These are phyloP conservation scores for Calonectria pseudoreteaudii DNA, from an alignment of 2,329 filamentous ascomycete species.

Conservation along the genomic window DNA sequence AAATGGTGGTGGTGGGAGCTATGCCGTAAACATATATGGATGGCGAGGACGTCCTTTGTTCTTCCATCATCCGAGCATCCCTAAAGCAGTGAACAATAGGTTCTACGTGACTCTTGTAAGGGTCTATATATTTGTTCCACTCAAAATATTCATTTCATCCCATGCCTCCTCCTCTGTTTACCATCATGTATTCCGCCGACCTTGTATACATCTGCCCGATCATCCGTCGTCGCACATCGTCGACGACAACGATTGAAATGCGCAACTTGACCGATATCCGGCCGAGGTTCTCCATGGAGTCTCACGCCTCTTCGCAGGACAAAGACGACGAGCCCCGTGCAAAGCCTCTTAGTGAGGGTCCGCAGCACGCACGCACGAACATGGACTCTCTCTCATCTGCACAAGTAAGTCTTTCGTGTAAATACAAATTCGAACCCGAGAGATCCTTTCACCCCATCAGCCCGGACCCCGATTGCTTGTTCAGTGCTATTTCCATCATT, in stretches of 20 bases:
- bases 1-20: no score
- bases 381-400: neutral
- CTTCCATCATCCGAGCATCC: conserved; percentile 1
- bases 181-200: conserved; percentile 46
- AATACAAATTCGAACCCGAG: neutral
- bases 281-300: neutral
- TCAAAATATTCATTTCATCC: neutral
- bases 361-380: neutral
- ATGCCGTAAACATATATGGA: neutral
- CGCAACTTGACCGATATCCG: conserved; percentile 19
- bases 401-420: neutral
- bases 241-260: conserved; percentile 33
- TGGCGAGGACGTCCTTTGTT: neutral
- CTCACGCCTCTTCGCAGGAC: neutral
- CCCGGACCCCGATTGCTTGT: no score
- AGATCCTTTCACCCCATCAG: neutral
- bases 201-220: conserved; percentile 38
- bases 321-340: neutral
- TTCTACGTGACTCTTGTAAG: neutral
- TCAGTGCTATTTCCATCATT: neutral
- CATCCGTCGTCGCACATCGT: neutral
- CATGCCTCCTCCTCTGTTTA: neutral
- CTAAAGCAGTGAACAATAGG: conserved; percentile 39
- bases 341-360: neutral
- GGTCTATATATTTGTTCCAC: neutral